These are phyloP conservation scores for Metarhizium guizhouense DNA, from an alignment of 2,329 filamentous ascomycete genomes.

Conservation along the genomic window DNA sequence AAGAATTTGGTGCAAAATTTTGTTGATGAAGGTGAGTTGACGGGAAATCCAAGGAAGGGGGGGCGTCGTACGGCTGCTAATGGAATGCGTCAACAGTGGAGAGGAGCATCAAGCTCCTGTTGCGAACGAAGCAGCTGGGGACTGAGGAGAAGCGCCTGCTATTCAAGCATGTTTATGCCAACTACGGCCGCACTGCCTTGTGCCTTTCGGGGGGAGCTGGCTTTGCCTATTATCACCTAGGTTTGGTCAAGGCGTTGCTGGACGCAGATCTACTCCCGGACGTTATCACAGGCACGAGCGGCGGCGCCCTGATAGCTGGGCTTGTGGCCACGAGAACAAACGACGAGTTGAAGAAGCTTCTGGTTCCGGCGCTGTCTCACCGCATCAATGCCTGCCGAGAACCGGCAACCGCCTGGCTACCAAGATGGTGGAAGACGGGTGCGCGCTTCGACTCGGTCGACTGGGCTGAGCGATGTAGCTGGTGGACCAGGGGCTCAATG, in stretches of 20 bases:
- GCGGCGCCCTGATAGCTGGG: slow-evolving; percentile 81
- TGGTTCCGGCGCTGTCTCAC: slow-evolving; percentile 78
- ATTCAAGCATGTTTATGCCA: slow-evolving; percentile 83
- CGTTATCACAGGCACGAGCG: slow-evolving; percentile 94
- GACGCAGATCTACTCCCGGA: slow-evolving; percentile 81
- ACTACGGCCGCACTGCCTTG: slow-evolving; percentile 85
- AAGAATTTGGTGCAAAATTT: slow-evolving; percentile 89
- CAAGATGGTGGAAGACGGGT: slow-evolving; percentile 84
- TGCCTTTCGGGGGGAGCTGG: slow-evolving; percentile 89
- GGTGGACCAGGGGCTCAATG: slow-evolving; percentile 86
- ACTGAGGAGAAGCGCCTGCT: slow-evolving; percentile 67
- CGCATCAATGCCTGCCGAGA: slow-evolving; percentile 83
- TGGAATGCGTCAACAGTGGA: slow-evolving; percentile 40
- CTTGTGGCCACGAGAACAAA: slow-evolving; percentile 85
- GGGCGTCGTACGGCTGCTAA: background rate
- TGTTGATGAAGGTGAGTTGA: slow-evolving; percentile 62
- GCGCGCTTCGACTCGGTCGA: slow-evolving; percentile 90
- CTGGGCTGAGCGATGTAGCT: slow-evolving; percentile 77
- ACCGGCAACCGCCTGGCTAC: slow-evolving; percentile 63
- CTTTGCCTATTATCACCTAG: slow-evolving; percentile 96
- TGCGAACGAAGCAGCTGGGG: slow-evolving; percentile 57
- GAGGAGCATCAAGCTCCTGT: slow-evolving; percentile 56
- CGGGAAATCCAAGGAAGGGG: background rate
- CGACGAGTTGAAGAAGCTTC: slow-evolving; percentile 74
- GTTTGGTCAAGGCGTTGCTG: slow-evolving; percentile 79